A percentile compares a stretch with the other conserved stretches of the same genome.
Conservation (phyloP, 768 basidiomycete genomes). For the Mycena venus region DNA sequence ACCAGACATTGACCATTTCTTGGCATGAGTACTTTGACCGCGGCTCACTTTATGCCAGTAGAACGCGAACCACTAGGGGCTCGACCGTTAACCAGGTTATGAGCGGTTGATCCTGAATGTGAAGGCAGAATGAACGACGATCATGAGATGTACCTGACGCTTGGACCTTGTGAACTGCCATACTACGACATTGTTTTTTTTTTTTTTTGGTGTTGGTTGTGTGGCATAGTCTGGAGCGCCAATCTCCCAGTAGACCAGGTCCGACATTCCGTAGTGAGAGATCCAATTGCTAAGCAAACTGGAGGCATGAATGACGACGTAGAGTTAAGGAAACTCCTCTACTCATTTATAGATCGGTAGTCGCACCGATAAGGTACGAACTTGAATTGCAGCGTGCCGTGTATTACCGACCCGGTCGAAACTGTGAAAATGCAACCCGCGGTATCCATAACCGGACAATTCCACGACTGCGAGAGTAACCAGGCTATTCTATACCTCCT, state of each 20-base stretch:
- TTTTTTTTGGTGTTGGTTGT: too few relatives aligned
- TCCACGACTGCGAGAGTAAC: conserved; percentile 25
- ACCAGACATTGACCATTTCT: too few relatives aligned
- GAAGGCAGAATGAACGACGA: neutral
- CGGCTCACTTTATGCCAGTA: neutral
- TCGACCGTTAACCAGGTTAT: neutral
- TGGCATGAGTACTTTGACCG: neutral
- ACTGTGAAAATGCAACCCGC: neutral
- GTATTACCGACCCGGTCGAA: conserved; percentile 12
- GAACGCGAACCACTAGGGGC: neutral
- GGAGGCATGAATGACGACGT: neutral
- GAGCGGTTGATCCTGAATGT: neutral
- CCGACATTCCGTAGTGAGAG: neutral
- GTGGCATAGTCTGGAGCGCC: neutral
- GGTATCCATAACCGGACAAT: conserved; percentile 7
- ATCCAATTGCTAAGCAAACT: neutral
- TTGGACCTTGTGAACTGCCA: neutral
- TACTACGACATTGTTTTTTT: neutral
- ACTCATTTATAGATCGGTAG: neutral
- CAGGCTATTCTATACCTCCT: neutral
- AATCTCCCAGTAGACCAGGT: too few relatives aligned
- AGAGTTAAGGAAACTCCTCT: neutral
- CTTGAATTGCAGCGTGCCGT: neutral
- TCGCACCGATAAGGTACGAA: neutral
- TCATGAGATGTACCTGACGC: neutral